phyloP scores from a whole-genome alignment of 345 rosid genomes.

The Iberis pinnata region DNA sequence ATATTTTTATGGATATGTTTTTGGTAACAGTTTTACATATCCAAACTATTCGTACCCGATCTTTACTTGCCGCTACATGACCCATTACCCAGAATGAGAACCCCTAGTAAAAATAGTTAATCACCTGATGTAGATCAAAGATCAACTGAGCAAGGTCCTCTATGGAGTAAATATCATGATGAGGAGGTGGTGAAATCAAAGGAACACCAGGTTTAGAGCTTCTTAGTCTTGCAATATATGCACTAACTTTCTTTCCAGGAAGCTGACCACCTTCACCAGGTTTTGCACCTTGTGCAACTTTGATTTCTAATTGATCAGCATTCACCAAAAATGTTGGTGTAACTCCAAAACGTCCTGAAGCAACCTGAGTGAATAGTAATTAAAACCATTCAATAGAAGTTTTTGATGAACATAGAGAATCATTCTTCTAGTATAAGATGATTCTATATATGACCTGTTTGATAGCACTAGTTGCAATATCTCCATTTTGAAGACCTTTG shows the following conservation, averaged over 20 bases:
- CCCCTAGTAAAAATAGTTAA: conserved; percentile 15
- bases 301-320: conserved; percentile 92
- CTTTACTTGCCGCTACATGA: too few relatives aligned
- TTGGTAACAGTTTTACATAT: too few relatives aligned
- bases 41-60: too few relatives aligned
- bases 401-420: neutral
- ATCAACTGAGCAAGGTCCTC: conserved; percentile 98
- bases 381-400: neutral
- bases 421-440: conserved; percentile 13
- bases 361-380: too few relatives aligned
- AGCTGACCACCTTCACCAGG: conserved; percentile 99
- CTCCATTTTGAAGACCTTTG: conserved; percentile 98
- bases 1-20: too few relatives aligned
- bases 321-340: conserved; percentile 95
- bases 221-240: conserved; percentile 90
- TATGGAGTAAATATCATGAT: conserved; percentile 93
- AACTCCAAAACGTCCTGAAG: conserved; percentile 98
- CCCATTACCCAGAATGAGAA: too few relatives aligned
- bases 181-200: conserved; percentile 97
- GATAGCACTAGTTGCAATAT: conserved; percentile 98
- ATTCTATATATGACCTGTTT: conserved; percentile 70
- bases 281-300: conserved; percentile 99
- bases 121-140: conserved; percentile 95
- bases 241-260: conserved; percentile 99
- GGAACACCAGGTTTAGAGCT: conserved; percentile 99